These are phyloP conservation scores for Citrullus colocynthis DNA, from an alignment of 306 rosid genomes.

Conservation along the genomic window DNA sequence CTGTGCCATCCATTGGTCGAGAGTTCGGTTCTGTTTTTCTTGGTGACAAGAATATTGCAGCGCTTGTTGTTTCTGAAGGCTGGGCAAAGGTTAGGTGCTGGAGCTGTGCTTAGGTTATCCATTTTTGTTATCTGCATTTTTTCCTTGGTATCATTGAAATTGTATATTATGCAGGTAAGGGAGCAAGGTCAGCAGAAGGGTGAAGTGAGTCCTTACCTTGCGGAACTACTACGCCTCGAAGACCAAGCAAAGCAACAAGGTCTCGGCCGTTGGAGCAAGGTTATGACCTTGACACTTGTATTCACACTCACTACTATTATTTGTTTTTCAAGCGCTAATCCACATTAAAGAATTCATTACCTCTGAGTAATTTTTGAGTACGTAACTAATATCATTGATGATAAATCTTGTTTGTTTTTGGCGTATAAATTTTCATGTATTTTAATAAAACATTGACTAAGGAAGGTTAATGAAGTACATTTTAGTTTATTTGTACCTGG, in stretches of 20 bases:
- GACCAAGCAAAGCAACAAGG: constrained; percentile 87
- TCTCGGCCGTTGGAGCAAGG: constrained; percentile 96
- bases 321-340: background rate
- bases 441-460: background rate
- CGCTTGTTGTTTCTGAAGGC: constrained; percentile 75
- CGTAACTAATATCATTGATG: background rate
- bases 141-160: constrained; percentile 8
- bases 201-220: constrained; percentile 78
- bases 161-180: constrained; percentile 47
- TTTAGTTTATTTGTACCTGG: background rate
- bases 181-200: constrained; percentile 88
- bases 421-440: background rate
- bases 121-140: background rate
- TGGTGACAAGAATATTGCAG: constrained; percentile 65
- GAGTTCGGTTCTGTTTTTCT: constrained; percentile 90
- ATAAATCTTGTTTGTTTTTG: background rate
- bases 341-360: background rate
- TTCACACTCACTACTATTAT: background rate
- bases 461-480: background rate
- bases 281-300: constrained; percentile 13
- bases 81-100: constrained; percentile 73
- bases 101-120: background rate
- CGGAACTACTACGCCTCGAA: constrained; percentile 65
- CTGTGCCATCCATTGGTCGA: constrained; percentile 64
- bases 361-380: background rate